Evolutionary conservation across 106 monocot genomes (phyloP), one percentile per base, ranked within the genome.

Genomic region (Phalaenopsis aphrodite): DNA sequence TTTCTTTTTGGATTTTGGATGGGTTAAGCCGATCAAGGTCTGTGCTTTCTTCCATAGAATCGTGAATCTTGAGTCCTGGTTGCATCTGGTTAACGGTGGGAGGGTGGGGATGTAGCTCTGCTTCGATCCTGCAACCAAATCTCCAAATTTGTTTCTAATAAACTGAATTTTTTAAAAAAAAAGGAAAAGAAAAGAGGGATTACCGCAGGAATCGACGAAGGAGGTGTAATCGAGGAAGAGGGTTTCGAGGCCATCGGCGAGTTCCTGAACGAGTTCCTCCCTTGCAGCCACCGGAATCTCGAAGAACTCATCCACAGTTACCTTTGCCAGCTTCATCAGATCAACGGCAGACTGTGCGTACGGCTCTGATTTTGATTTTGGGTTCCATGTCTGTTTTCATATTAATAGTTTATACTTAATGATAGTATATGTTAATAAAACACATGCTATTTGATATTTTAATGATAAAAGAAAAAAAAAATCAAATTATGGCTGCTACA

Each of bases 81-180:
- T 91, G 86, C 91, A 91, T 42, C 91, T 46, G 1, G 91, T 91
- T 11, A 87, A 73, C 1, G 86, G 83, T 3, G 86, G 86, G 57
- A 87, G 83, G 3, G 48, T 72, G 11, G 86, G 86, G n/a, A 87
- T 58, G 83, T 78, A 87, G 83, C 47, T 81, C 72, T 87, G 77
- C 83, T 83, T 87, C 38, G 75, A 72, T 1, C 86, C 86, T 87
- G 80, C 58, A 6, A 42, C 36, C 24, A 21, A 7, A 45, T 45
- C 43, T 45, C 43, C 43, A 45, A 45, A 4, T 45, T 45, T 3
- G 43, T 45, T 45, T 30, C 30, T 30, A 30, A 30, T 30, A 30
- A 30, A 30, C 30, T 30, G 0, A 30, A 30, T 30, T 30, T 0
- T 0, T 0, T 0, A 30, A 30, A 30, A 30, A 30, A 30, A 30